Percentiles rank a stretch among this genome's conserved stretches.
Evolutionary conservation across 1,284 basidiomycete genomes (phyloP).

Genomic region (Chondrostereum purpureum): DNA sequence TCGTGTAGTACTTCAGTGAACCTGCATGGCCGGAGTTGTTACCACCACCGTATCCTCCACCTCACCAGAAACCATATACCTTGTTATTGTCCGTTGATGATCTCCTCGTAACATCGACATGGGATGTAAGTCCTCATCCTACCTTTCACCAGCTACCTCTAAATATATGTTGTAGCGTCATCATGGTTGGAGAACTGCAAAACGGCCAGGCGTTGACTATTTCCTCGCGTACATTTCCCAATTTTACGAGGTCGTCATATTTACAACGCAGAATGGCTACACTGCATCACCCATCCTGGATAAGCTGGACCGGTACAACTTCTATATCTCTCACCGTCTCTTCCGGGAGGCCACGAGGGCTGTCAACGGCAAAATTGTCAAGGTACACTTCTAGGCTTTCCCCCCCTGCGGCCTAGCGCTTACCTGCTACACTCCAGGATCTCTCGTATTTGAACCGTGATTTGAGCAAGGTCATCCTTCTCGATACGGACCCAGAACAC

Average conservation of each 20-base stretch:
- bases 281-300: constrained; percentile 88
- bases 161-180: constrained; percentile 46
- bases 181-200: constrained; percentile 87
- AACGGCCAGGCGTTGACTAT: constrained; percentile 95
- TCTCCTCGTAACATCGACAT: constrained; percentile 84
- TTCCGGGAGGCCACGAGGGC: constrained; percentile 87
- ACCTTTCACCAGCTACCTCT: constrained; percentile 6
- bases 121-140: constrained; percentile 70
- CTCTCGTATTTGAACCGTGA: constrained; percentile 91
- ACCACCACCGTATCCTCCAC: constrained; percentile 80
- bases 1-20: constrained; percentile 76
- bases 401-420: constrained; percentile 1
- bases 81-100: constrained; percentile 91
- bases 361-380: constrained; percentile 74
- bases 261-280: constrained; percentile 88
- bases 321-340: constrained; percentile 84
- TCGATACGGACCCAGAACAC: constrained; percentile 84
- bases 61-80: constrained; percentile 88
- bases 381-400: constrained; percentile 38
- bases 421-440: constrained; percentile 44
- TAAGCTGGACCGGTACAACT: constrained; percentile 91
- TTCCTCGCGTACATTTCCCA: constrained; percentile 96
- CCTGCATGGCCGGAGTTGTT: constrained; percentile 90
- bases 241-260: constrained; percentile 97
- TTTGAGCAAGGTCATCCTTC: constrained; percentile 81